phyloP scores from a whole-genome alignment of 2,329 filamentous ascomycete species.

The Harringtonia aguacate region DNA sequence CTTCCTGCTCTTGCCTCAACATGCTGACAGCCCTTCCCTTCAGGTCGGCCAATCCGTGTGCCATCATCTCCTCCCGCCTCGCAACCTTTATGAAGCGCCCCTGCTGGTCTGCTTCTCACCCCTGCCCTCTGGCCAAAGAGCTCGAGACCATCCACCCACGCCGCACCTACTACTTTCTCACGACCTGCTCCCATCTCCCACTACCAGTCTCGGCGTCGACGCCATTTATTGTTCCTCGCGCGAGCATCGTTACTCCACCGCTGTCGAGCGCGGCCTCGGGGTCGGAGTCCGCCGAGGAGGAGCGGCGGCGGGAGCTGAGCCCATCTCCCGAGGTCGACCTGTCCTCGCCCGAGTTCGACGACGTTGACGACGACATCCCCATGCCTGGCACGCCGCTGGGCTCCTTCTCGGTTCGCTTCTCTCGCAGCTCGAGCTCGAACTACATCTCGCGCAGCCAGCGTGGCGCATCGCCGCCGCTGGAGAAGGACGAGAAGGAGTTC shows the following conservation, averaged over 20 bases:
- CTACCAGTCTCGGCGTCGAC: constrained; percentile 53
- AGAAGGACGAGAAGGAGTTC: constrained; percentile 93
- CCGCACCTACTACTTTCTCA: constrained; percentile 93
- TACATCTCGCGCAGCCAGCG: constrained; percentile 35
- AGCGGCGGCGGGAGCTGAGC: constrained; percentile 59
- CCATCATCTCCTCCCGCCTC: constrained; percentile 87
- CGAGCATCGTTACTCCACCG: constrained; percentile 70
- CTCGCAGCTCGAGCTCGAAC: constrained; percentile 24
- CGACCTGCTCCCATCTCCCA: constrained; percentile 73
- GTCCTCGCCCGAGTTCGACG: constrained; percentile 77
- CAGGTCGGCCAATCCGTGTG: constrained; percentile 91
- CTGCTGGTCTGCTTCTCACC: constrained; percentile 64
- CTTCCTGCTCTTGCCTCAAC: background rate
- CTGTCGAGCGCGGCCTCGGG: constrained; percentile 59
- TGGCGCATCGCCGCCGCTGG: constrained; percentile 76
- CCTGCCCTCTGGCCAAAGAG: constrained; percentile 87
- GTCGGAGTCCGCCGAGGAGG: constrained; percentile 63
- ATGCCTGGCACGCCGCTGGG: constrained; percentile 53
- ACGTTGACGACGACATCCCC: constrained; percentile 48
- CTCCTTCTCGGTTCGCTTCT: constrained; percentile 44
- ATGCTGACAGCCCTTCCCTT: constrained; percentile 7
- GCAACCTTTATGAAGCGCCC: constrained; percentile 82
- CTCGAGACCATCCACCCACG: constrained; percentile 86
- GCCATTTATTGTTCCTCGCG: constrained; percentile 31
- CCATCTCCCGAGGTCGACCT: constrained; percentile 91